A percentile compares a stretch with the other conserved stretches of the same genome.
These are phyloP conservation scores for Scheffersomyces segobiensis DNA, from an alignment of 1,139 yeast genomes.

Conservation along the genomic window DNA sequence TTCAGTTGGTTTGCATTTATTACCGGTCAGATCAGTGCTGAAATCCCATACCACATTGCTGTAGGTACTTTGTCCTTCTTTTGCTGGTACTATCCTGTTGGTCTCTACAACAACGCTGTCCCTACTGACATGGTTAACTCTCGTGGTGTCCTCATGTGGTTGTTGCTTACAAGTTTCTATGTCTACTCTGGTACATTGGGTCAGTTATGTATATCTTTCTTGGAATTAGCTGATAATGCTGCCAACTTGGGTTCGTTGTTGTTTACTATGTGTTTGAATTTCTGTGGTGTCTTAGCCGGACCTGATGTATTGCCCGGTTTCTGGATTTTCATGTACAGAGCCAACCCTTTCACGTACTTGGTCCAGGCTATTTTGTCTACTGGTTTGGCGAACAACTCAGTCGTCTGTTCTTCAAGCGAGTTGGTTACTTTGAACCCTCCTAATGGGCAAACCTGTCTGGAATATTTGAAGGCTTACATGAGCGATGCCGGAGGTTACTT, in stretches of 20 bases:
- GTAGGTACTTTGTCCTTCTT: conserved; percentile 37
- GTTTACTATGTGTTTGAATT: conserved; percentile 67
- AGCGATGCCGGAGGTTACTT: conserved; percentile 52
- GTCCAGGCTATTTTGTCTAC: conserved; percentile 51
- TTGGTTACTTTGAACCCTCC: conserved; percentile 46
- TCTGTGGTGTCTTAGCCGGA: conserved; percentile 81
- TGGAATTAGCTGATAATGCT: conserved; percentile 70
- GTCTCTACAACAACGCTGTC: conserved; percentile 35
- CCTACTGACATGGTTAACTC: conserved; percentile 27
- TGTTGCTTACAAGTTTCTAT: conserved; percentile 54
- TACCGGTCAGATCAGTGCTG: conserved; percentile 35
- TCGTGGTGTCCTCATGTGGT: conserved; percentile 71
- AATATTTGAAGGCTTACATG: conserved; percentile 50
- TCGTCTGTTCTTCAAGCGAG: conserved; percentile 51
- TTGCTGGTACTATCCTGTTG: conserved; percentile 46
- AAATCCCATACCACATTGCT: conserved; percentile 35
- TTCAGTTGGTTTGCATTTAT: conserved; percentile 51
- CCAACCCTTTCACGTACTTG: conserved; percentile 69
- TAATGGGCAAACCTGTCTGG: conserved; percentile 53
- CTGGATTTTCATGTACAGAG: conserved; percentile 62
- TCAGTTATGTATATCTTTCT: conserved; percentile 61
- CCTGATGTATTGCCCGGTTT: conserved; percentile 50
- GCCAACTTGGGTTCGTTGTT: conserved; percentile 65
- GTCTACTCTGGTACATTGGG: conserved; percentile 66
- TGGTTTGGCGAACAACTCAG: conserved; percentile 53